Conservation (phyloP, 345 rosid genomes). For the Brassica juncea region DNA sequence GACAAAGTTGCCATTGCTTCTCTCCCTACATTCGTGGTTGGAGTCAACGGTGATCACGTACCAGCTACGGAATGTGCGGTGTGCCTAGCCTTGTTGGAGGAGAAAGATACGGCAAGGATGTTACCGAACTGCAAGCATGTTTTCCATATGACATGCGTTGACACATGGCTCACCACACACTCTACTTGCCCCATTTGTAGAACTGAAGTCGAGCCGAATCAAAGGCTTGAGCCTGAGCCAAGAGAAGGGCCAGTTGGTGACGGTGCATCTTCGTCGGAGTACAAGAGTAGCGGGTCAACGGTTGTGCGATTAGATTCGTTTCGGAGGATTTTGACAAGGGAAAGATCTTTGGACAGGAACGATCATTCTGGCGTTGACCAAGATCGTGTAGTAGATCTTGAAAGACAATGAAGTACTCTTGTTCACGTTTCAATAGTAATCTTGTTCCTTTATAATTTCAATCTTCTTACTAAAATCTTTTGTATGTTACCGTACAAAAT, state of each 20-base stretch:
- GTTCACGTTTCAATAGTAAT: not conserved
- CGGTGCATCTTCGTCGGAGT: slow-evolving; percentile 34
- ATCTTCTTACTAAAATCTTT: not conserved
- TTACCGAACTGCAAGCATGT: slow-evolving; percentile 76
- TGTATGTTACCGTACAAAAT: not conserved
- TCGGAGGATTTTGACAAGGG: slow-evolving; percentile 46
- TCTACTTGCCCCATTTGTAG: slow-evolving; percentile 84
- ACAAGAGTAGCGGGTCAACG: slow-evolving; percentile 46
- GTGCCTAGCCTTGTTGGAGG: slow-evolving; percentile 64
- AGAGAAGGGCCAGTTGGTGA: slow-evolving; percentile 43
- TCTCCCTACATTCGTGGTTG: slow-evolving; percentile 52
- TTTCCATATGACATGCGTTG: slow-evolving; percentile 70
- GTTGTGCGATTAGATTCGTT: slow-evolving; percentile 50
- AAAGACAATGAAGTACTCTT: slow-evolving; percentile 32
- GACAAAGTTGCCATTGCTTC: slow-evolving; percentile 50
- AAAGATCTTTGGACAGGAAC: slow-evolving; percentile 44
- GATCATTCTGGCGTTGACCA: not conserved
- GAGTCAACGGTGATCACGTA: slow-evolving; percentile 9
- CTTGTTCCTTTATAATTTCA: not conserved
- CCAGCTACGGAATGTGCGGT: slow-evolving; percentile 56
- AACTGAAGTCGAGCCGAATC: slow-evolving; percentile 62
- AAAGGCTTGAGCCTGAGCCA: slow-evolving; percentile 53
- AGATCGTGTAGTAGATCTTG: slow-evolving; percentile 19
- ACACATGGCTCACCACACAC: slow-evolving; percentile 60
- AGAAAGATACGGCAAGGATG: slow-evolving; percentile 57